Evolutionary conservation across 495 filamentous ascomycete species (phyloP), one percentile per base, ranked within the genome.

Genomic region (Oleoguttula mirabilis): DNA sequence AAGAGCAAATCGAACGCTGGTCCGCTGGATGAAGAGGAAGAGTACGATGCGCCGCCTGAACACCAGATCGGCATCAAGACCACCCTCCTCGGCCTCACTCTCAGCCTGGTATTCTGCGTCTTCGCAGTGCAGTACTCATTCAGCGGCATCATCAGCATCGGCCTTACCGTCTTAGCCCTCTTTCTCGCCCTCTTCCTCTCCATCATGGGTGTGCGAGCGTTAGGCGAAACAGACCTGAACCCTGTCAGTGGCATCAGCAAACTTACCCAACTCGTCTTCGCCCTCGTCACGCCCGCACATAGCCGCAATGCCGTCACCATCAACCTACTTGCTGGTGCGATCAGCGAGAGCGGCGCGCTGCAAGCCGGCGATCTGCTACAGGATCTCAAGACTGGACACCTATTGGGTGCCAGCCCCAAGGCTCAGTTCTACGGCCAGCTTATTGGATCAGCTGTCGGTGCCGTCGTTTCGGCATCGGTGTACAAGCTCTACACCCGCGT

Each of bases 301-400:
- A 72, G 80, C 55, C 77, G 75, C 42, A 82, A 87, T 41, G 82
- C 85, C 12, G 75, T 98, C 3, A 68, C 88, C 41, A 94, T 94
- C 47, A 99, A 99, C 47, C 72, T 96, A 10, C 73, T 99, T 8
- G 90, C 86, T 0, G 90, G 90, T n/a, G 92, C 88, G 0, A 82
- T 96, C 22, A 75, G 76, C 27, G 77, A 84, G 55, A 79, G 85
- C 36, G 90, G 88, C 17, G 90, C 90, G 5, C 67, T 94, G 23
- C 92, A 99, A 65, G 92, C 90, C 3, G 90, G 90, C 10, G 90
- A 99, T 58, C 77, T 99, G 56, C 87, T 99, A 82, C 90, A 99
- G 54, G 90, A 99, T 57, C 73, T 99, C 23, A 99, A 99, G 60
- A 94, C 90, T 0, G 90, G 90, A 3, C 86, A 99, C 61, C 66